phyloP scores from a whole-genome alignment of 345 rosid genomes.

The Aegle marmelos region DNA sequence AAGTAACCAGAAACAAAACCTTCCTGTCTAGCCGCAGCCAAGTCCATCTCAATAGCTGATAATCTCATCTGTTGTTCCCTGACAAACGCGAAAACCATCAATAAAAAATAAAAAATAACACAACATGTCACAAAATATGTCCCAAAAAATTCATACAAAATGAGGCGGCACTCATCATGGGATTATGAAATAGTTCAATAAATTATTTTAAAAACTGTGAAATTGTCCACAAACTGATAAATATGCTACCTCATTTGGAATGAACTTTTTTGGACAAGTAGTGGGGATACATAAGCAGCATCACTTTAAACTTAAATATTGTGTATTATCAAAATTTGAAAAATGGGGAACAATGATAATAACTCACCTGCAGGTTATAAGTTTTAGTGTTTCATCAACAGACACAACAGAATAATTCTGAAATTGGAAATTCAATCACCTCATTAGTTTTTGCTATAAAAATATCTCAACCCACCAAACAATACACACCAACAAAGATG shows the following conservation, averaged over 20 bases:
- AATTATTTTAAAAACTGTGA: not conserved
- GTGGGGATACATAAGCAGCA: not conserved
- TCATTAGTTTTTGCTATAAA: not conserved
- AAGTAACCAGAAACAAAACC: slow-evolving; percentile 39
- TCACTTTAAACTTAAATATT: not conserved
- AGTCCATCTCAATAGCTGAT: slow-evolving; percentile 41
- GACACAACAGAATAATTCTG: slow-evolving; percentile 43
- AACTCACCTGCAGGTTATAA: slow-evolving; percentile 45
- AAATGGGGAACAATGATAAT: not conserved
- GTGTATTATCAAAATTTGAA: not conserved
- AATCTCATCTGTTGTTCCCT: slow-evolving; percentile 49
- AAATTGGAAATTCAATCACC: slow-evolving; percentile 9
- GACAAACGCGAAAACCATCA: slow-evolving; percentile 12
- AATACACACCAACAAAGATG: not conserved
- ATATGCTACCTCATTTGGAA: not conserved
- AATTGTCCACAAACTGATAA: not conserved
- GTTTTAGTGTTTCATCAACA: slow-evolving; percentile 48
- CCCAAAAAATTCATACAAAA: not conserved
- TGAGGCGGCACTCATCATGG: not conserved
- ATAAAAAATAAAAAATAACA: slow-evolving; percentile 8
- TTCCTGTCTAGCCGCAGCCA: slow-evolving; percentile 36
- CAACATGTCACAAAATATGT: too few species aligned
- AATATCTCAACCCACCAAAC: not conserved
- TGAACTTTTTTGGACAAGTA: too few species aligned
- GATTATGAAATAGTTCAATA: not conserved